Evolutionary conservation across 176 grass and related monocot genomes (phyloP), one percentile per base, ranked within the genome.

Genomic region (Triticum monococcum): DNA sequence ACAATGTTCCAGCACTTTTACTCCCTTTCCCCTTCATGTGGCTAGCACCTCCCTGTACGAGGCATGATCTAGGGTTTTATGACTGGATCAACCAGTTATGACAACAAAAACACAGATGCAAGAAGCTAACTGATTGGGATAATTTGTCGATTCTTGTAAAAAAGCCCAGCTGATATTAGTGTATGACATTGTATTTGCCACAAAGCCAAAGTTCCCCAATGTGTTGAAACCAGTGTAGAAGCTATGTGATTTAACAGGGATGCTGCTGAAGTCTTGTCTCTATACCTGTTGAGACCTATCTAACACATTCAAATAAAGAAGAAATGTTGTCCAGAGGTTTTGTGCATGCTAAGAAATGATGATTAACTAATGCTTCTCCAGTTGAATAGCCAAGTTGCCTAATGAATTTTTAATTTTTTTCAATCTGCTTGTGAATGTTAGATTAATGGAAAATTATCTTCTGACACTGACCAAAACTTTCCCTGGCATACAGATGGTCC

Each of bases 401-500:
- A 12, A 40, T 54, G 37, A 73, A 43, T 8, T 37, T 57, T 59
- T 18, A 36, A 3, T 26, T 61, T 72, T 74, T 35, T 5, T 26
- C 16, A 48, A 79, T 89, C 56, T 85, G 17, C 38, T 79, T 40
- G 9, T 78, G 72, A 64, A 63, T 38, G 64, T 70, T 79, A 74
- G 66, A 59, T 69, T 81, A 25, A 35, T 77, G 45, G 4, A 28
- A 68, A 82, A 13, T 64, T 67, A 35, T 79, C 8, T 73, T 79
- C 56, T 64, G 33, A 59, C 0, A 74, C 77, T 89, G 41, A 84
- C 45, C 71, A 59, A 81, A 65, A 25, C 66, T 26, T 24, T 85
- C 25, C 30, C 33, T 62, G 62, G 75, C 54, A 41, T 92, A 79
- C 79, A 99, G 97, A 99, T 99, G 97, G 97, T 99, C 41, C 97